Conservation (phyloP, 2,329 filamentous ascomycete species). For the Alternaria viburni region DNA sequence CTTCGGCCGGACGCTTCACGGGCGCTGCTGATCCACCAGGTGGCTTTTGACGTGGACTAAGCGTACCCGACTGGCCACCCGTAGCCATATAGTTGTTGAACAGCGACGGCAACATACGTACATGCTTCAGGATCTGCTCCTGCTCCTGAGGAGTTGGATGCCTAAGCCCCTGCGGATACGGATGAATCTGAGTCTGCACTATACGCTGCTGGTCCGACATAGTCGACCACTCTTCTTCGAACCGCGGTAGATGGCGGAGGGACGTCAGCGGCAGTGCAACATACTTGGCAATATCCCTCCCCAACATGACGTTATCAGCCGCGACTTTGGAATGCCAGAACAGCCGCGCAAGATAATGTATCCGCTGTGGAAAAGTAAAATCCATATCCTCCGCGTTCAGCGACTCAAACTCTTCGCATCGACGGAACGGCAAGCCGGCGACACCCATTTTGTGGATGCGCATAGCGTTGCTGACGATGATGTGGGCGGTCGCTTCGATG, state of each 20-base stretch:
- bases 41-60: neutral
- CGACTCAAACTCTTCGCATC: neutral
- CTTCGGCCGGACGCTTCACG: neutral
- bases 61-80: neutral
- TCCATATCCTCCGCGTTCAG: neutral
- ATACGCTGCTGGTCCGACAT: neutral
- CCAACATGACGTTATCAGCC: constrained; percentile 3
- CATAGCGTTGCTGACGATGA: neutral
- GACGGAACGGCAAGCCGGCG: neutral
- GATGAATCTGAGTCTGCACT: neutral
- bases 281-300: neutral
- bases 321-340: constrained; percentile 3
- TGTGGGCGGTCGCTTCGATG: constrained; percentile 1
- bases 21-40: neutral
- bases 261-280: neutral
- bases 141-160: neutral
- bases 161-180: neutral
- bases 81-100: neutral
- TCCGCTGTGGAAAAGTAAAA: constrained; percentile 8
- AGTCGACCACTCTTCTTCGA: neutral
- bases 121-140: neutral
- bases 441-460: constrained; percentile 1
- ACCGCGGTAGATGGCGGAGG: neutral
- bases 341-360: neutral
- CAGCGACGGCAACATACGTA: neutral